Evolutionary conservation across 768 basidiomycete genomes (phyloP).

Genomic region (Phlegmacium glaucopus): DNA sequence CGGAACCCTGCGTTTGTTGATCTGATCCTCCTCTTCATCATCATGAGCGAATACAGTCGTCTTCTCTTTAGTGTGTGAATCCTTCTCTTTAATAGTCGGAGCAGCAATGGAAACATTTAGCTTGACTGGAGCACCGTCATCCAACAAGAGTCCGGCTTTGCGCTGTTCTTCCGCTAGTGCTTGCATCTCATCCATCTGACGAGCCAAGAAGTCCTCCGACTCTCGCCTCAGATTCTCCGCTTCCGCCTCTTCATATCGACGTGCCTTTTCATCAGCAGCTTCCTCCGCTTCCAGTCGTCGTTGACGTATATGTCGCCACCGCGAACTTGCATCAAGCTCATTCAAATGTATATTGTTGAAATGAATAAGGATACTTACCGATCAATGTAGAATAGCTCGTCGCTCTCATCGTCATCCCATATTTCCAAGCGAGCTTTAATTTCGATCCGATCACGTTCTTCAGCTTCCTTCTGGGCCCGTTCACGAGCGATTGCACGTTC

Average conservation of each 20-base stretch:
- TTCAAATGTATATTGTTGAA: not conserved
- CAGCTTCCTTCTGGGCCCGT: slow-evolving; percentile 65
- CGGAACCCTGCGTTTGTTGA: slow-evolving; percentile 78
- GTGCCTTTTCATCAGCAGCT: slow-evolving; percentile 79
- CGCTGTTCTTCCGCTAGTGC: slow-evolving; percentile 87
- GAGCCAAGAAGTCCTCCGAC: slow-evolving; percentile 90
- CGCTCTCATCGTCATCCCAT: slow-evolving; percentile 92
- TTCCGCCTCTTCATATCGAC: slow-evolving; percentile 80
- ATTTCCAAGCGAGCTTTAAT: slow-evolving; percentile 80
- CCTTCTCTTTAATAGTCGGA: slow-evolving; percentile 41
- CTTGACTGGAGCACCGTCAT: slow-evolving; percentile 89
- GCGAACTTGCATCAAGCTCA: slow-evolving; percentile 42
- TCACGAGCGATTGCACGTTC: slow-evolving; percentile 77
- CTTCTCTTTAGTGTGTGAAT: slow-evolving; percentile 44
- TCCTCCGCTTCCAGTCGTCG: slow-evolving; percentile 75
- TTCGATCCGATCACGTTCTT: slow-evolving; percentile 77
- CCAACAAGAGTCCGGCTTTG: slow-evolving; percentile 84
- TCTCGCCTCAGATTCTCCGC: slow-evolving; percentile 83
- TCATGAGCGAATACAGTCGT: slow-evolving; percentile 71
- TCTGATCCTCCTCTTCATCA: slow-evolving; percentile 85
- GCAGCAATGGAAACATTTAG: slow-evolving; percentile 72
- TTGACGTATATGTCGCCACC: slow-evolving; percentile 81
- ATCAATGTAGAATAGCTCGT: slow-evolving; percentile 91
- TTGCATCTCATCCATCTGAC: slow-evolving; percentile 96
- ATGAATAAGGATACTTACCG: slow-evolving; percentile 46